Conservation (phyloP, 2,329 filamentous ascomycete species). For the Diatrype stigma region DNA sequence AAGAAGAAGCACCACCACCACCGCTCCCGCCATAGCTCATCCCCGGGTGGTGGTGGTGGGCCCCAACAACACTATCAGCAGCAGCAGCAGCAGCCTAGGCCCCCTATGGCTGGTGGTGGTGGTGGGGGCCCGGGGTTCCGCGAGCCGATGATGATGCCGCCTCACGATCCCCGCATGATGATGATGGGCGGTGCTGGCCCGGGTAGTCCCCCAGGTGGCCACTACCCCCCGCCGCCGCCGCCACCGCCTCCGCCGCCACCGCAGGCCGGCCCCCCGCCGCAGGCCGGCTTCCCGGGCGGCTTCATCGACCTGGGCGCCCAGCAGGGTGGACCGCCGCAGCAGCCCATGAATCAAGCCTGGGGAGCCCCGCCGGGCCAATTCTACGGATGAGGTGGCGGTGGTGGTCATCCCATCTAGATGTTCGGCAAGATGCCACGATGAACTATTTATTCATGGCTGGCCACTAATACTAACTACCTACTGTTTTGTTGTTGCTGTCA, state of each 20-base stretch:
- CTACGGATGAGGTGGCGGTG: no score
- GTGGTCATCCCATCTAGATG: not conserved
- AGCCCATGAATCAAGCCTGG: not conserved
- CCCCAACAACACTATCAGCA: not conserved
- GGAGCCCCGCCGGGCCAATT: not conserved
- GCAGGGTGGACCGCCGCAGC: not conserved
- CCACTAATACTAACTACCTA: not conserved
- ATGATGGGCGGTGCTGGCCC: no score
- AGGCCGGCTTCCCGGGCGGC: not conserved
- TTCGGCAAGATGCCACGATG: not conserved
- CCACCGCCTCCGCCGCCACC: not conserved
- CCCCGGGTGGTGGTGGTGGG: no score
- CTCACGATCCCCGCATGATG: not conserved
- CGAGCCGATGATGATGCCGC: no score
- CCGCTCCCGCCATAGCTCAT: slow-evolving; percentile 1
- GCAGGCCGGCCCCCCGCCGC: not conserved
- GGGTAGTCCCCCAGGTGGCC: no score
- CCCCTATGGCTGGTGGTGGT: no score
- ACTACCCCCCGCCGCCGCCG: not conserved
- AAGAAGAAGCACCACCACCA: slow-evolving; percentile 15
- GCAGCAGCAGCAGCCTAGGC: not conserved
- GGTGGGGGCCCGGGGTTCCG: no score
- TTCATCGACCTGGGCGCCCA: not conserved
- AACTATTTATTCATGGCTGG: no score
- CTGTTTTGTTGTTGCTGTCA: no score